Evolutionary conservation across 177 flowering plant genomes (phyloP), one percentile per base, ranked within the genome.

Genomic region (Telopea speciosissima): DNA sequence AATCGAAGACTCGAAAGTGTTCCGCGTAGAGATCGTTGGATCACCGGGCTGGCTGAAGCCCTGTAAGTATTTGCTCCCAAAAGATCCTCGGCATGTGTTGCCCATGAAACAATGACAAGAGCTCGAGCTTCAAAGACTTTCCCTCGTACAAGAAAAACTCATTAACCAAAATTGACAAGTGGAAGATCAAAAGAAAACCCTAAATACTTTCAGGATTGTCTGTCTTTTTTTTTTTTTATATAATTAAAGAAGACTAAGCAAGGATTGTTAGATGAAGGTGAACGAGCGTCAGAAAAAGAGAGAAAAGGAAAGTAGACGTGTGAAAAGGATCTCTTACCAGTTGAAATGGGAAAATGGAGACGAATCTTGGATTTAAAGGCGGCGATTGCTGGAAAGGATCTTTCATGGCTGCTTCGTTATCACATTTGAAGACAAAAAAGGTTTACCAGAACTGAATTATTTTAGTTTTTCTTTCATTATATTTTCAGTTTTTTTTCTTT

Each of bases 81-180:
- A 85, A 81, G 97, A 88, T 81, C 97, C 97, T 72, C 96, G 91
- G 91, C 99, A 95, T 86, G 97, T 79, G 76, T 95, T 93, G 97
- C 99, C 99, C 99, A 95, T 95, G 86, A 88, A 94, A 88, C 90
- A 83, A 74, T 60, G 64, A 61, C 69, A 56, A 73, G 68, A 69
- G 71, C 78, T 77, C 69, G 16, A 7, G n/a, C 68, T 67, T 77
- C 75, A 77, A 70, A 58, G 56, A 70, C 72, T 81, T 73, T 74
- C 59, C 83, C 75, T 79, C 89, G 83, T 78, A 78, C 80, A 76
- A 81, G 5, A 49, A 23, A 63, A 17, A 11, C n/a, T 60, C 42
- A 49, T 66, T 63, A 62, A 75, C 31, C 44, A 16, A 28, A 75
- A 45, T 13, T 31, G 52, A 21, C 63, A 69, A 58, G 24, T 4